Conservation (phyloP, 345 rosid genomes). For the Eucalyptus erythrocorys region DNA sequence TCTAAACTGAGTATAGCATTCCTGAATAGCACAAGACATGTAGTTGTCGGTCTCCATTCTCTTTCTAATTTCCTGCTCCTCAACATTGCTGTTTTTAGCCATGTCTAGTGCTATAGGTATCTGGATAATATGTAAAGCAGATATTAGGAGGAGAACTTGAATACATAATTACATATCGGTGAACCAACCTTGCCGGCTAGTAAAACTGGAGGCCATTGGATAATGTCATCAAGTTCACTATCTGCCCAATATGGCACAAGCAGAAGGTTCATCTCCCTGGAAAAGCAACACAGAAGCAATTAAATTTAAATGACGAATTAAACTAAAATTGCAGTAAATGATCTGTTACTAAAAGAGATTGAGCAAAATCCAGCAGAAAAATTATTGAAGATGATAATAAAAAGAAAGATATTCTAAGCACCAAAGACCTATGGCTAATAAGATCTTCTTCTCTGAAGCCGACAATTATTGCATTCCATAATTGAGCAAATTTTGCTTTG, state of each 20-base stretch:
- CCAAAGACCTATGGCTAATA: slow-evolving; percentile 56
- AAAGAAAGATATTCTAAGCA: background rate
- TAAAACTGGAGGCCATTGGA: slow-evolving; percentile 96
- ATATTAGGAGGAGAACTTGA: background rate
- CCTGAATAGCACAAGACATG: slow-evolving; percentile 88
- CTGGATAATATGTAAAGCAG: slow-evolving; percentile 16
- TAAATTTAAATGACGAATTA: too few relatives aligned
- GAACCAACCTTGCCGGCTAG: slow-evolving; percentile 85
- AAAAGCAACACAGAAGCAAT: background rate
- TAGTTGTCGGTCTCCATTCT: slow-evolving; percentile 58
- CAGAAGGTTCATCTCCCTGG: slow-evolving; percentile 91
- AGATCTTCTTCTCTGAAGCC: slow-evolving; percentile 96
- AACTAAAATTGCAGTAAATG: background rate
- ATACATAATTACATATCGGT: background rate
- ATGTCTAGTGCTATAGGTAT: slow-evolving; percentile 96
- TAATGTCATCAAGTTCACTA: slow-evolving; percentile 57
- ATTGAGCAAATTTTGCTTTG: slow-evolving; percentile 82
- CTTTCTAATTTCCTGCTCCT: slow-evolving; percentile 78
- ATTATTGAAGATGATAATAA: background rate
- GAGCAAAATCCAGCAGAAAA: background rate
- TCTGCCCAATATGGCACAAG: slow-evolving; percentile 99
- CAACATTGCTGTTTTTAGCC: slow-evolving; percentile 91
- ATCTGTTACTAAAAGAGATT: background rate
- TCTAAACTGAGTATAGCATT: slow-evolving; percentile 90
- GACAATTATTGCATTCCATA: slow-evolving; percentile 92